These are phyloP conservation scores for Alternaria sp. DNA, from an alignment of 2,329 filamentous ascomycete species.

Conservation along the genomic window DNA sequence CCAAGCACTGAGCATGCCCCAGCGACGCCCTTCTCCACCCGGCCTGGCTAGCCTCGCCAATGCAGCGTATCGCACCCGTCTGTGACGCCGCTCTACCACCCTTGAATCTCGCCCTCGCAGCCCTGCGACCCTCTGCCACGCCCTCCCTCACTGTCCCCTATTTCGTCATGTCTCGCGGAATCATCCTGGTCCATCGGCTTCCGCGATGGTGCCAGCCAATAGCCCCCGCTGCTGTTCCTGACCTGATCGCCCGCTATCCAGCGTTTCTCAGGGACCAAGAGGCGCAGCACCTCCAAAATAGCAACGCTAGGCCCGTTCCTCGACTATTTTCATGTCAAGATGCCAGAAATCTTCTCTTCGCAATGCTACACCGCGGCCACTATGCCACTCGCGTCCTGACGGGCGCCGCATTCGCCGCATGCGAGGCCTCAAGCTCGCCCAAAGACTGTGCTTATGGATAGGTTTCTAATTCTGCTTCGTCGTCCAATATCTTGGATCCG, in stretches of 20 bases:
- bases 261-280: conserved; percentile 29
- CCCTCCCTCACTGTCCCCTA: conserved; percentile 26
- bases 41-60: conserved; percentile 36
- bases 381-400: conserved; percentile 20
- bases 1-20: conserved; percentile 39
- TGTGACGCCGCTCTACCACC: conserved; percentile 30
- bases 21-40: conserved; percentile 33
- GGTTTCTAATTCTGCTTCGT: conserved; percentile 26
- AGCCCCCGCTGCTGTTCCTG: conserved; percentile 31
- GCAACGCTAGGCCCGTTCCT: conserved; percentile 34
- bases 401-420: conserved; percentile 11
- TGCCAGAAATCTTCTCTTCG: conserved; percentile 18
- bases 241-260: conserved; percentile 42
- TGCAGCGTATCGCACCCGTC: conserved; percentile 31
- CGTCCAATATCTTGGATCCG: conserved; percentile 16
- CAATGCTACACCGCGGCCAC: conserved; percentile 22
- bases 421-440: conserved; percentile 2
- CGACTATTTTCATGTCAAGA: conserved; percentile 19
- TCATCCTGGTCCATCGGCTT: conserved; percentile 20
- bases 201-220: conserved; percentile 25
- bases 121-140: conserved; percentile 6
- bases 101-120: conserved; percentile 30
- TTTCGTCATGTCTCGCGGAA: conserved; percentile 36
- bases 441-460: background rate
- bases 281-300: conserved; percentile 46